A percentile compares a stretch with the other conserved stretches of the same genome.
These are phyloP conservation scores for Vitis cinerea DNA, from an alignment of 164 flowering plant genomes.

Conservation along the genomic window DNA sequence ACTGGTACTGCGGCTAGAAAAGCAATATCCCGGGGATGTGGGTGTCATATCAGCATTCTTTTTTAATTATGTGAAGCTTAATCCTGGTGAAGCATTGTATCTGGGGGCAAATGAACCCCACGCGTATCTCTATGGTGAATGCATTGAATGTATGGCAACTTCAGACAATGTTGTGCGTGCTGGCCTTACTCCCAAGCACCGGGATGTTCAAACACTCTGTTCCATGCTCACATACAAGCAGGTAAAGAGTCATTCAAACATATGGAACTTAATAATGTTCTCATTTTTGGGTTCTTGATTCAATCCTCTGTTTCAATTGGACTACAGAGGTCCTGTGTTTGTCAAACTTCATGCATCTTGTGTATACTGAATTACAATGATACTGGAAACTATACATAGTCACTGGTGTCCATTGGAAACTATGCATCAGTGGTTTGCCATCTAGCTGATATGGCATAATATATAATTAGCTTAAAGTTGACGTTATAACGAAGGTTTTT, in stretches of 20 bases:
- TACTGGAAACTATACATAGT: too few relatives aligned
- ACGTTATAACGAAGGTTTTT: too few relatives aligned
- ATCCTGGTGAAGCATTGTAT: conserved; percentile 86
- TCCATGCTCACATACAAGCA: conserved; percentile 92
- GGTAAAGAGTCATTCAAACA: conserved; percentile 32
- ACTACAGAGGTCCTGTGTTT: too few relatives aligned
- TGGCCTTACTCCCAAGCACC: conserved; percentile 87
- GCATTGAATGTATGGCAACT: conserved; percentile 94
- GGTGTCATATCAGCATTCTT: conserved; percentile 86
- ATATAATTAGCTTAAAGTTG: too few relatives aligned
- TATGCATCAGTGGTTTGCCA: too few relatives aligned
- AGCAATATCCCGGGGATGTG: conserved; percentile 82
- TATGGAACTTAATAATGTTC: background rate
- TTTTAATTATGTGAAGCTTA: conserved; percentile 73
- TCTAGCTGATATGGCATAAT: too few relatives aligned
- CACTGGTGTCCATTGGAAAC: too few relatives aligned
- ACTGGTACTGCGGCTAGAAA: conserved; percentile 60
- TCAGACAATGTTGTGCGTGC: conserved; percentile 98
- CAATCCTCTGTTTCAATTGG: too few relatives aligned
- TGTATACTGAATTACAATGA: too few relatives aligned
- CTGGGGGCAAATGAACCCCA: conserved; percentile 93
- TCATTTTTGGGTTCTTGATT: too few relatives aligned
- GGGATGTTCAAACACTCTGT: conserved; percentile 80
- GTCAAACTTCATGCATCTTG: too few relatives aligned
- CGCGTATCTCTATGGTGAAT: conserved; percentile 84